Conservation (phyloP, 2,329 filamentous ascomycete species). For the Leptographium wingfieldii region DNA sequence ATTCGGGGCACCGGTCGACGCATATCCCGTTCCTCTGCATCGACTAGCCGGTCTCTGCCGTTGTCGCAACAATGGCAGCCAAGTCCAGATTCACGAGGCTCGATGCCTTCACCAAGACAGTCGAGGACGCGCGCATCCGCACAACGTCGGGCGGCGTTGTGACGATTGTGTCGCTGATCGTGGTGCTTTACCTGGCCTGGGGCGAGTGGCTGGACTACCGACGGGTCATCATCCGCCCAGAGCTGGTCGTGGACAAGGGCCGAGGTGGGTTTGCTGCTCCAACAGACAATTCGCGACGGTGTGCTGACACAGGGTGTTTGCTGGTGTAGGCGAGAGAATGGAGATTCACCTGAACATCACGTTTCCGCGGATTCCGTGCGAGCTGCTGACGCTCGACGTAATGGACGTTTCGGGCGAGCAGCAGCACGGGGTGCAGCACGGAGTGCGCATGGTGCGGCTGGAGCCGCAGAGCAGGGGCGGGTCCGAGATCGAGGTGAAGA, state of each 20-base stretch:
- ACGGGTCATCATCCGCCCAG: conserved; percentile 72
- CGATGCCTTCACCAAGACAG: conserved; percentile 97
- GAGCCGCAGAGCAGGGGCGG: conserved; percentile 61
- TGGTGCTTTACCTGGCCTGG: conserved; percentile 81
- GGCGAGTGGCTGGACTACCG: conserved; percentile 95
- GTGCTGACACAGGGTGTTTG: neutral
- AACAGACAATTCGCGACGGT: neutral
- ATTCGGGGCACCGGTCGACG: neutral
- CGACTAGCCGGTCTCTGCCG: neutral
- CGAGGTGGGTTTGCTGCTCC: conserved; percentile 44
- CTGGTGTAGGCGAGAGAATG: conserved; percentile 72
- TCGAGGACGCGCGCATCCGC: conserved; percentile 92
- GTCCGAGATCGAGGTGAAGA: conserved; percentile 56
- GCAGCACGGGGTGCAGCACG: conserved; percentile 86
- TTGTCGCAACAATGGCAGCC: conserved; percentile 52
- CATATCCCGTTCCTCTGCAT: neutral
- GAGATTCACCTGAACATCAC: conserved; percentile 97
- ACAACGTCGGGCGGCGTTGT: conserved; percentile 93
- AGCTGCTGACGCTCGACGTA: conserved; percentile 89
- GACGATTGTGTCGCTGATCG: conserved; percentile 77
- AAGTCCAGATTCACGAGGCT: conserved; percentile 94
- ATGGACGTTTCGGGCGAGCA: conserved; percentile 99
- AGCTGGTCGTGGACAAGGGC: conserved; percentile 92
- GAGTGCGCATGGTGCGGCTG: conserved; percentile 82
- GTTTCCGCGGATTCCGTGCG: conserved; percentile 87